phyloP scores from a whole-genome alignment of 305 asterid genomes.

The Rubia peregrina region DNA sequence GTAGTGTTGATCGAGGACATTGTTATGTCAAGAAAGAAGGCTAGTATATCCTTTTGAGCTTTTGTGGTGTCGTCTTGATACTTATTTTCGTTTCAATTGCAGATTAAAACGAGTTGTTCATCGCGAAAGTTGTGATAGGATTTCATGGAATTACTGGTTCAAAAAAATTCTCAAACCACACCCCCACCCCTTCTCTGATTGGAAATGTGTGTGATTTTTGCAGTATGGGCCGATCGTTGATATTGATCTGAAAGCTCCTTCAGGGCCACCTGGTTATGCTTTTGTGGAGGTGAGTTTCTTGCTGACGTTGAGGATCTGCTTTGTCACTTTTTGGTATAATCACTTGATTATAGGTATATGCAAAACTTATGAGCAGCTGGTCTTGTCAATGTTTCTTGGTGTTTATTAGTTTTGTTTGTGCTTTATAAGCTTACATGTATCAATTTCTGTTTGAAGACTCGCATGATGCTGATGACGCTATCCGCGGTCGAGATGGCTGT shows the following conservation, averaged over 20 bases:
- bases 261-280: slow-evolving; percentile 86
- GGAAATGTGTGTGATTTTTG: slow-evolving; percentile 12
- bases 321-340: not conserved
- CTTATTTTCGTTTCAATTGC: slow-evolving; percentile 11
- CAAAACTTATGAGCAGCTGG: not conserved
- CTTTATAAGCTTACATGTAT: not conserved
- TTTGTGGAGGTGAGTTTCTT: slow-evolving; percentile 68
- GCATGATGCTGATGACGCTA: slow-evolving; percentile 86
- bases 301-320: not conserved
- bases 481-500: slow-evolving; percentile 77
- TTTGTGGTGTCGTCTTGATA: too few relatives aligned
- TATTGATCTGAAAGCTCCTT: slow-evolving; percentile 79
- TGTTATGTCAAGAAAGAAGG: not conserved
- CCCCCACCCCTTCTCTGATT: not conserved
- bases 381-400: not conserved
- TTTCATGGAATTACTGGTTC: too few relatives aligned
- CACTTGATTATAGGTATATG: not conserved
- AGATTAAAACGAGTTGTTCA: slow-evolving; percentile 38
- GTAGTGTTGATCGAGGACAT: not conserved
- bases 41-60: too few relatives aligned
- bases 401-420: not conserved
- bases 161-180: too few relatives aligned
- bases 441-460: slow-evolving; percentile 57
- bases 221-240: slow-evolving; percentile 73
- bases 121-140: slow-evolving; percentile 27